Conservation (phyloP, 805 yeast species). For the Isabelozyma pseudorhagii region DNA sequence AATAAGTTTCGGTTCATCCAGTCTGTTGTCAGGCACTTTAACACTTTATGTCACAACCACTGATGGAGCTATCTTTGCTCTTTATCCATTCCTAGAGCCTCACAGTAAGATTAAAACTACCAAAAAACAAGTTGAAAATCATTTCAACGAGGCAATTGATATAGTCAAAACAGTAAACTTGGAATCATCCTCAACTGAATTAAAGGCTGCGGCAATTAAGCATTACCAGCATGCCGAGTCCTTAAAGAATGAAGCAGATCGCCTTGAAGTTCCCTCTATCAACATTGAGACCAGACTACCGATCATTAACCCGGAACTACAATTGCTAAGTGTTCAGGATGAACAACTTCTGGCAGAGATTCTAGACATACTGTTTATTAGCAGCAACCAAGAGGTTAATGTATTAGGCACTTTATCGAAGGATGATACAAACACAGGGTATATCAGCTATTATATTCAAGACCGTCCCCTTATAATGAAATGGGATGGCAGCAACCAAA, state of each 20-base stretch:
- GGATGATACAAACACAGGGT: constrained; percentile 2
- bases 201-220: not conserved
- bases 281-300: too few species aligned
- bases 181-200: not conserved
- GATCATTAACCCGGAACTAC: too few species aligned
- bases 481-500: constrained; percentile 1
- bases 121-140: constrained; percentile 8
- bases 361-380: constrained; percentile 11
- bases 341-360: not conserved
- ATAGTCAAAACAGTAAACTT: not conserved
- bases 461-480: constrained; percentile 25
- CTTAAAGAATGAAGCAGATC: not conserved
- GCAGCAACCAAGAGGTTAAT: constrained; percentile 9
- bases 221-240: not conserved
- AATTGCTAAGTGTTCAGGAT: not conserved
- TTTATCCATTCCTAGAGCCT: constrained; percentile 24
- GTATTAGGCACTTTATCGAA: constrained; percentile 12
- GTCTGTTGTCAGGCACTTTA: constrained; percentile 20
- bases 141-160: constrained; percentile 7
- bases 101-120: constrained; percentile 14
- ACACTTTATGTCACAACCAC: constrained; percentile 26
- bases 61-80: constrained; percentile 17
- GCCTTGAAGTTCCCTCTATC: too few species aligned
- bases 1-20: constrained; percentile 26
- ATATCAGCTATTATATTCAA: constrained; percentile 19